Evolutionary conservation across 805 yeast genomes (phyloP).

Genomic region (Hanseniaspora mollemarum): DNA sequence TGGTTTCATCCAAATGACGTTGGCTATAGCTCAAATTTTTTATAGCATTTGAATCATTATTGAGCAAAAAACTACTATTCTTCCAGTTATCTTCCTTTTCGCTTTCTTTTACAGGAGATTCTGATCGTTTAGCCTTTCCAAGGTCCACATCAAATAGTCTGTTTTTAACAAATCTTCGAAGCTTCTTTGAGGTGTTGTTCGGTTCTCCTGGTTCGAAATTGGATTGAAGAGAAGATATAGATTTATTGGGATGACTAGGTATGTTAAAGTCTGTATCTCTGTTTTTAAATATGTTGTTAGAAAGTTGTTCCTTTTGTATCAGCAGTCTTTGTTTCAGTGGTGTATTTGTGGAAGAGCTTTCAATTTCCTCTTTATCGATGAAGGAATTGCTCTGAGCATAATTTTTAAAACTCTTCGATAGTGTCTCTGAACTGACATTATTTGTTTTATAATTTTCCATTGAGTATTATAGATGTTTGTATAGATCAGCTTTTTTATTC

Average conservation of each 20-base stretch:
- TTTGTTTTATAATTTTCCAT: no score
- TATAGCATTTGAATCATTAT: not conserved
- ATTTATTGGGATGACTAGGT: not conserved
- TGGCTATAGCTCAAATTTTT: not conserved
- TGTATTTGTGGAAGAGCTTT: no score
- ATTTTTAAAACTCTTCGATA: no score
- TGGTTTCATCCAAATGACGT: not conserved
- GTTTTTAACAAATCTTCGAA: constrained; percentile 13
- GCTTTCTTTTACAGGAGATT: constrained; percentile 16
- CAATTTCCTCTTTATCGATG: no score
- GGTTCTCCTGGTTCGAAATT: constrained; percentile 16
- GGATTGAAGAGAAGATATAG: not conserved
- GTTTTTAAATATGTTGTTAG: not conserved
- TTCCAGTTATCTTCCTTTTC: constrained; percentile 1
- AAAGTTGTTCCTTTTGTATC: not conserved
- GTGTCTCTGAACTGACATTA: no score
- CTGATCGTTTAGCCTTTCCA: constrained; percentile 14
- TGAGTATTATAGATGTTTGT: no score
- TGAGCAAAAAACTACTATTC: not conserved
- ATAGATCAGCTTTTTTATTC: no score
- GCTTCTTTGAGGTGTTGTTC: constrained; percentile 24
- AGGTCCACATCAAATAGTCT: constrained; percentile 11
- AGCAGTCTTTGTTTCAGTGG: not conserved
- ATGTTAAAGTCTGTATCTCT: not conserved
- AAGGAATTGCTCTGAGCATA: no score